Percentiles rank a stretch among this genome's conserved stretches.
Conservation (phyloP, 139 green algal species). For the Mesotaenium endlicherianum region DNA sequence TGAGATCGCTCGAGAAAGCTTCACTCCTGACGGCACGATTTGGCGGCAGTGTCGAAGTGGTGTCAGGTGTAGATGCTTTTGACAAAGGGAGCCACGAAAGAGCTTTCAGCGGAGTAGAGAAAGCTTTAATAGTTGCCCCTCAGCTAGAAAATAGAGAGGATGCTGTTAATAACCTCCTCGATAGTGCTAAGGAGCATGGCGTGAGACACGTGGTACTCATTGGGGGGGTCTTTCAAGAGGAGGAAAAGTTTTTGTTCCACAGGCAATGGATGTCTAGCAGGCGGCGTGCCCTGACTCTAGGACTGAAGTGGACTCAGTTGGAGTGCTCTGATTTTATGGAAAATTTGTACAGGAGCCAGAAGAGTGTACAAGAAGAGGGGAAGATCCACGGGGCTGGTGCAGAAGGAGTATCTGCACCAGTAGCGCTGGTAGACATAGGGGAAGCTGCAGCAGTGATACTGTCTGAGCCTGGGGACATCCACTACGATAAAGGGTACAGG, state of each 20-base stretch:
- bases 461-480: not conserved
- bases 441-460: constrained; percentile 9
- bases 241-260: constrained; percentile 38
- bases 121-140: constrained; percentile 16
- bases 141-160: constrained; percentile 22
- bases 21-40: not conserved
- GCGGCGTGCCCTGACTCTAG: constrained; percentile 1
- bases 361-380: not conserved
- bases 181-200: not conserved
- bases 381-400: constrained; percentile 4
- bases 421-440: constrained; percentile 18
- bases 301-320: constrained; percentile 22
- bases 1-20: not conserved
- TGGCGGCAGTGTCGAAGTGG: not conserved
- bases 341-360: not conserved
- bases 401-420: not conserved
- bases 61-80: constrained; percentile 10
- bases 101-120: constrained; percentile 6
- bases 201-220: constrained; percentile 30
- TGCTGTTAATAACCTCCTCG: constrained; percentile 11
- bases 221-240: constrained; percentile 33
- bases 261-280: constrained; percentile 16
- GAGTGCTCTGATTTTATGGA: constrained; percentile 40
- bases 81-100: not conserved
- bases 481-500: not conserved